Evolutionary conservation across 805 yeast species (phyloP).

Genomic region (Clavispora asparagi): DNA sequence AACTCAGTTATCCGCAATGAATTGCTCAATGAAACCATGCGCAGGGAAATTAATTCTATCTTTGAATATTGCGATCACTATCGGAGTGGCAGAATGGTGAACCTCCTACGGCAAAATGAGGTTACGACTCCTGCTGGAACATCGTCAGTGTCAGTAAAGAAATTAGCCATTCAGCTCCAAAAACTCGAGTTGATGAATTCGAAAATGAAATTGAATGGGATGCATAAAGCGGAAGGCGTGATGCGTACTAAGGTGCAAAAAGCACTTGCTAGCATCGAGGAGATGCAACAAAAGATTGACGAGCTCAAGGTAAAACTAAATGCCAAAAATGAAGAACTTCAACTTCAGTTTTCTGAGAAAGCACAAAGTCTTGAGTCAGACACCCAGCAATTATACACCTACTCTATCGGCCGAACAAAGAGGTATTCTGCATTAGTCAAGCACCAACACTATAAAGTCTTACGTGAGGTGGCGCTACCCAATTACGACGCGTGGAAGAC

Average conservation of each 20-base stretch:
- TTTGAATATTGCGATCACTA: constrained; percentile 15
- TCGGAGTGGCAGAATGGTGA: constrained; percentile 1
- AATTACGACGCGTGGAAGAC: not conserved
- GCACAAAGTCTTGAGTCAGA: constrained; percentile 1
- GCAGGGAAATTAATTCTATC: constrained; percentile 22
- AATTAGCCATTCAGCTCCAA: constrained; percentile 26
- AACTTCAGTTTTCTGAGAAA: not conserved
- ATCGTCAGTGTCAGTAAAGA: constrained; percentile 10
- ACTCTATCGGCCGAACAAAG: not conserved
- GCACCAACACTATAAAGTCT: constrained; percentile 17
- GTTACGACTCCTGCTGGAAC: not conserved
- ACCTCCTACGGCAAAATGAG: not conserved
- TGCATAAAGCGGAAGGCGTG: not conserved
- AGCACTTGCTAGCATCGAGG: constrained; percentile 1
- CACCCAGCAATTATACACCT: constrained; percentile 20
- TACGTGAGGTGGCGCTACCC: constrained; percentile 23
- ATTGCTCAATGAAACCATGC: constrained; percentile 13
- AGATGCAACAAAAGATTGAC: constrained; percentile 1
- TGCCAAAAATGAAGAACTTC: not conserved
- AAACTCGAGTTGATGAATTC: constrained; percentile 20
- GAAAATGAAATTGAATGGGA: not conserved
- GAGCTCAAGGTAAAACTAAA: not conserved
- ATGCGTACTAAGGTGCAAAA: not conserved
- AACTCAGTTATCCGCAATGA: constrained; percentile 25
- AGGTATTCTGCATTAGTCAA: constrained; percentile 6